Conservation (phyloP, 225 moss, liverwort and hornwort species). For the Lunularia cruciata region DNA sequence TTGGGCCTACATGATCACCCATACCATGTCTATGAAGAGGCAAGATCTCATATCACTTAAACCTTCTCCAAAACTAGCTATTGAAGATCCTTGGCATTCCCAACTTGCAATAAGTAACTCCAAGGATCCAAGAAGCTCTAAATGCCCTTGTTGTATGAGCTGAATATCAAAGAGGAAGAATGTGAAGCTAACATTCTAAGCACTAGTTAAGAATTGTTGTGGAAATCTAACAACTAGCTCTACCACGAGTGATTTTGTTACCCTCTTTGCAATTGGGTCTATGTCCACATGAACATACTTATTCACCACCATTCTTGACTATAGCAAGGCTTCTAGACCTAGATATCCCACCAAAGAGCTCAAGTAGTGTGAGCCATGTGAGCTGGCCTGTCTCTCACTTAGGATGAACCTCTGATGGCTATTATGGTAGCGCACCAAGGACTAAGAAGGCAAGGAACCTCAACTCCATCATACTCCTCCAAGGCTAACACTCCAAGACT, state of each 20-base stretch:
- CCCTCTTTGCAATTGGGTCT: neutral
- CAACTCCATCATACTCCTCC: no score
- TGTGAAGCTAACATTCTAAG: neutral
- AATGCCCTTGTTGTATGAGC: neutral
- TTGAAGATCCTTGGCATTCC: conserved; percentile 15
- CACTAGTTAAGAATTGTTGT: conserved; percentile 1
- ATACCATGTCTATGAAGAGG: neutral
- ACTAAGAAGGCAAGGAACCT: no score
- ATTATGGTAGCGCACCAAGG: no score
- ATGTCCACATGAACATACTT: conserved; percentile 16
- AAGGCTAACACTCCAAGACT: no score
- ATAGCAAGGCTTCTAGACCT: conserved; percentile 13
- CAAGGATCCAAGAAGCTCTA: neutral
- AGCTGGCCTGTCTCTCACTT: no score
- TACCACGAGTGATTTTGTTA: neutral
- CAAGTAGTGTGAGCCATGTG: neutral
- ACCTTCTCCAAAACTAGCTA: neutral
- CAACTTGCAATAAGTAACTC: conserved; percentile 11
- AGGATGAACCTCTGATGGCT: no score
- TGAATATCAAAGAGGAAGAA: conserved; percentile 8
- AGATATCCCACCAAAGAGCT: conserved; percentile 1
- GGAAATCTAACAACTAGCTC: neutral
- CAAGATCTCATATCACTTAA: neutral
- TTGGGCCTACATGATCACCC: conserved; percentile 15
- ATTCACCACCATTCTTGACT: neutral